Evolutionary conservation across 192 early-diverging fungal species (phyloP).

Genomic region (Coemansia sp.): DNA sequence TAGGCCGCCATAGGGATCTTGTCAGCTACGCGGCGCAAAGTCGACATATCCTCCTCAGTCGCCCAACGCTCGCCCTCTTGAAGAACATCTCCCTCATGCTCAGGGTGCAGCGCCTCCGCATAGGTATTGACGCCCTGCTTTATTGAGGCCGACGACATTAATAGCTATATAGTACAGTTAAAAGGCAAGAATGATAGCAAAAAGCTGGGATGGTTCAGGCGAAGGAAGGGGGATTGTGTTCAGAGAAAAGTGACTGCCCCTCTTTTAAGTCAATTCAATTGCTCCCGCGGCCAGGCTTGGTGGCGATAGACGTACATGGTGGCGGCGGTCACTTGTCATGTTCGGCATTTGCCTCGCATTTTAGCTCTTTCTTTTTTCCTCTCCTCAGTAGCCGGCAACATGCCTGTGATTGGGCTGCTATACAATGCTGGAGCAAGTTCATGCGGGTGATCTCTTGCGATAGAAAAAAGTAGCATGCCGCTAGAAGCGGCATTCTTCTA

Average conservation of each 20-base stretch:
- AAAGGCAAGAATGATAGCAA: neutral
- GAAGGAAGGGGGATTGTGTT: neutral
- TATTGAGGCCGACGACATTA: conserved; percentile 21
- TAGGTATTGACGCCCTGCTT: conserved; percentile 10
- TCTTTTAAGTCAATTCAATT: neutral
- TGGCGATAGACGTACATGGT: neutral
- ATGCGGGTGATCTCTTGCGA: neutral
- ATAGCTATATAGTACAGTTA: neutral
- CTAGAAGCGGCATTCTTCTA: neutral
- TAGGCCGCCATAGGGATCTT: conserved; percentile 56
- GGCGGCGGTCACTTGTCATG: neutral
- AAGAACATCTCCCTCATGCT: conserved; percentile 37
- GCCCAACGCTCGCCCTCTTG: conserved; percentile 52
- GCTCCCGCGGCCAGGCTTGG: neutral
- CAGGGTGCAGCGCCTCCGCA: conserved; percentile 23
- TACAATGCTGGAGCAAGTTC: neutral
- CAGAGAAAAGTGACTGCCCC: neutral
- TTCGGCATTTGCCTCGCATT: neutral
- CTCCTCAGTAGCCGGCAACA: neutral
- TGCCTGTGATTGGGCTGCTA: neutral
- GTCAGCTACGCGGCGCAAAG: conserved; percentile 59
- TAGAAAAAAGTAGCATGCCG: neutral
- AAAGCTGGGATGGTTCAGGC: neutral
- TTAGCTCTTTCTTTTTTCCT: neutral
- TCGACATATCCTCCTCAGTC: conserved; percentile 59